These are phyloP conservation scores for Carex arenaria DNA, from an alignment of 202 grass and related monocot genomes.

Conservation along the genomic window DNA sequence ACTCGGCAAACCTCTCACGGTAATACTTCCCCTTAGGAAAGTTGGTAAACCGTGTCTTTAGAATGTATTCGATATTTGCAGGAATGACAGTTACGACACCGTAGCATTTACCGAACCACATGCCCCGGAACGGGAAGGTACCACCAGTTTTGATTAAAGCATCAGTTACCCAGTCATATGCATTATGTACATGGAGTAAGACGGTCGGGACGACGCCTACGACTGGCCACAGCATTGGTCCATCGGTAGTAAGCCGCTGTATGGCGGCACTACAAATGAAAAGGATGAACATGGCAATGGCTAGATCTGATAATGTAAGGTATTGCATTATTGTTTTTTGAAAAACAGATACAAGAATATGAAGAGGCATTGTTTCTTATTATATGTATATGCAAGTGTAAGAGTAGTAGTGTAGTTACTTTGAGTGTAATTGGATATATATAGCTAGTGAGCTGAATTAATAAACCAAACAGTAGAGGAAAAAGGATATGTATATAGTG, in stretches of 20 bases:
- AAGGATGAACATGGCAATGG: conserved; percentile 24
- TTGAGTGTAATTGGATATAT: conserved; percentile 1
- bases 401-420: neutral
- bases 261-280: conserved; percentile 42
- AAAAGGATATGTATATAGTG: neutral
- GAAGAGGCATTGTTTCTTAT: conserved; percentile 1
- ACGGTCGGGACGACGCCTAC: conserved; percentile 57
- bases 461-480: neutral
- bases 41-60: conserved; percentile 62
- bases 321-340: neutral
- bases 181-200: conserved; percentile 33
- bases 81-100: conserved; percentile 56
- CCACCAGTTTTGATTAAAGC: conserved; percentile 33
- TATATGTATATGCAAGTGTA: neutral
- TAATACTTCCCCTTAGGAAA: conserved; percentile 88
- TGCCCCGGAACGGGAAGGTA: conserved; percentile 71
- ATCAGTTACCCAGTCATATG: conserved; percentile 53
- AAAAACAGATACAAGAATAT: neutral
- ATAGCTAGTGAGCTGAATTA: neutral
- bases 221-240: conserved; percentile 81
- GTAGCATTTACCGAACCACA: conserved; percentile 49
- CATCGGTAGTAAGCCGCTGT: conserved; percentile 23
- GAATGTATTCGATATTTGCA: conserved; percentile 69
- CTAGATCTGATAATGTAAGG: conserved; percentile 32
- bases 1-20: conserved; percentile 66